Evolutionary conservation across 352 stramenopile genomes (phyloP), one percentile per base, ranked within the genome.

Genomic region (Phytophthora hibernalis): DNA sequence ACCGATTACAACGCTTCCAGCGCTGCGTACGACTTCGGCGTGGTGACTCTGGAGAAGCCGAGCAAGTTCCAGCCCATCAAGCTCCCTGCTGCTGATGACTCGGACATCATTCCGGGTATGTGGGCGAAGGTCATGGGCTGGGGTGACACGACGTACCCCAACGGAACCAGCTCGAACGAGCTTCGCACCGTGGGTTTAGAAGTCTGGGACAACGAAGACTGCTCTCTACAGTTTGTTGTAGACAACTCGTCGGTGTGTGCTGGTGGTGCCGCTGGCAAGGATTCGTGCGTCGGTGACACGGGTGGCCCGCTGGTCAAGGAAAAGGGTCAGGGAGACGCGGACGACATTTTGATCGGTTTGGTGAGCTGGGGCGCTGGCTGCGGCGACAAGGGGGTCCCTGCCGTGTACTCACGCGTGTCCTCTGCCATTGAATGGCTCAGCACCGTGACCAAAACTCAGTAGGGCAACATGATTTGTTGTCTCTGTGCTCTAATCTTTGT

Each of bases 341-440:
- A 54, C 24, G 76, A 82, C 20, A 35, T 70, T 16, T 45, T 83
- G 1, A 50, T 87, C 7, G 78, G 80, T 5, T 56, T 87, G 44
- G 68, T 80, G 38, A 85, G 71, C 63, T 87, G 76, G 76, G 75
- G 77, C 20, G 60, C 68, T 28, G 75, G 76, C 30, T 90, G 81
- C 24, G 79, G 74, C 5, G 45, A 70, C 10, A 38, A 54, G 16
- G 67, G 68, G n/a, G n/a, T n/a, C n/a, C n/a, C n/a, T n/a, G 65
- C 76, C 24, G 74, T 88, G 24, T 90, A 88, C 66, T 65, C 79
- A 2, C 73, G 75, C n/a, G 72, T 90, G 35, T 77, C 80, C 2
- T 49, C 69, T 18, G 77, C 50, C 16, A 49, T 70, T 21, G n/a
- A n/a, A n/a, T n/a, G n/a, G n/a, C n/a, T n/a, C n/a, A n/a, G n/a